Base-by-base conservation (phyloP, 257 asterid species). In the Capsicum pubescens region DNA sequence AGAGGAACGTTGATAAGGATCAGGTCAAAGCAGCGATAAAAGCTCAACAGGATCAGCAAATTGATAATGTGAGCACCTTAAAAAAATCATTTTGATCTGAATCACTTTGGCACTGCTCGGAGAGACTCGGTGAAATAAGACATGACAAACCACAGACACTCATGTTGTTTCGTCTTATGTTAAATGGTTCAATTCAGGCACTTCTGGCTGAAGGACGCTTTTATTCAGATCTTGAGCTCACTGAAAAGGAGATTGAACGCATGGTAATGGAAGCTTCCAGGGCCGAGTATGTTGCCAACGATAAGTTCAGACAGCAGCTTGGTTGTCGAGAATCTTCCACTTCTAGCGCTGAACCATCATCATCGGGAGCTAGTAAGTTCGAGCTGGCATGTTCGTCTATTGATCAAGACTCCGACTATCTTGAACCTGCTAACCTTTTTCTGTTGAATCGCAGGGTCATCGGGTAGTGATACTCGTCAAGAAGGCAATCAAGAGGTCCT, bases 1-100 rank as follows among this genome's bases (percentile, higher is more conserved):
- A 97, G 99, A 84, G 87, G 6, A 92, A 91, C 78, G 85, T 94
- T 6, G 98, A 93, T 56, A 93, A 88, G 89, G 98, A 94, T 91
- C 93, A 97, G 92, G 95, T 97, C 66, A 97, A 97, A 91, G 99
- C 98, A 26, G 99, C 99, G 50, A 97, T 97, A 42, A 94, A 90
- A 92, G 98, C 99, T 85, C 99, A 97, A 87, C 99, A 95, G 87
- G 99, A 97, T 85, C 99, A 97, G 87, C 99, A 95, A 91, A 97
- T 97, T 83, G 97, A 97, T 86, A 93, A 94, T 81, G 98, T 91
- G 79, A 89, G 92, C 66, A 39, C 76, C 81, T 46, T 13, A 6
- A 39, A 79, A 6, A 39, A 79, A 0, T 74, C 44, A 39, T 16
- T 52, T 15, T 4, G 15, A 17, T 61, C 17, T 39, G 32, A 6